Percentiles rank a stretch among this genome's conserved stretches.
Evolutionary conservation across 2,329 filamentous ascomycete species (phyloP).

Genomic region (Xylariaceae sp.): DNA sequence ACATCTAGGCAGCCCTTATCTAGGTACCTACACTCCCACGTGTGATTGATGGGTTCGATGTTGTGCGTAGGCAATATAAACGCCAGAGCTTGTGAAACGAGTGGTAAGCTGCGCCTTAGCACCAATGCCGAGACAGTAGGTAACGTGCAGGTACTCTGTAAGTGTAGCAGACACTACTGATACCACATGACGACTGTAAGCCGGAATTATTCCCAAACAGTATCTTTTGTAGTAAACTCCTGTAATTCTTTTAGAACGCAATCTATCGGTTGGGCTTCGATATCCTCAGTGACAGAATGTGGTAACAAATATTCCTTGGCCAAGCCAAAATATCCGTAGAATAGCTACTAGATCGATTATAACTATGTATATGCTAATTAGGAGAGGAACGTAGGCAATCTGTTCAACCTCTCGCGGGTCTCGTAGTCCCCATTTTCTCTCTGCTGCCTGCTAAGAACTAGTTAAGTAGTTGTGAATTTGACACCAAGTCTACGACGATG

Average conservation of each 20-base stretch:
- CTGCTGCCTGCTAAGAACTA: too few species aligned
- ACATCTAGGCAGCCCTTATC: background rate
- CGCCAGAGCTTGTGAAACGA: background rate
- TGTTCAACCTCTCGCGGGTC: too few species aligned
- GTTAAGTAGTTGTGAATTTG: too few species aligned
- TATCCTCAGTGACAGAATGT: background rate
- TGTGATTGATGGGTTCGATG: background rate
- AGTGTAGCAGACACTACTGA: too few species aligned
- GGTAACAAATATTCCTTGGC: background rate
- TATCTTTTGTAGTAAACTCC: too few species aligned
- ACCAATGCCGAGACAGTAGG: background rate
- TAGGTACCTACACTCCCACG: background rate
- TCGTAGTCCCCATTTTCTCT: too few species aligned
- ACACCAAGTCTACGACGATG: too few species aligned
- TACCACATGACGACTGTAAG: too few species aligned
- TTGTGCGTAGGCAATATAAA: background rate
- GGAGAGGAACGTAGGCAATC: too few species aligned
- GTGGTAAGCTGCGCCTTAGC: background rate
- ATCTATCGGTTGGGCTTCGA: too few species aligned
- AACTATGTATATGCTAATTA: too few species aligned
- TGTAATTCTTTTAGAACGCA: background rate
- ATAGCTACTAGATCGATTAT: background rate
- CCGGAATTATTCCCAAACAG: too few species aligned
- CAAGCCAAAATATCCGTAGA: background rate
- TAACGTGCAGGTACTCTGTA: background rate